phyloP scores from a whole-genome alignment of 2,329 filamentous ascomycete species.

The Reticulascus tulasneorum region DNA sequence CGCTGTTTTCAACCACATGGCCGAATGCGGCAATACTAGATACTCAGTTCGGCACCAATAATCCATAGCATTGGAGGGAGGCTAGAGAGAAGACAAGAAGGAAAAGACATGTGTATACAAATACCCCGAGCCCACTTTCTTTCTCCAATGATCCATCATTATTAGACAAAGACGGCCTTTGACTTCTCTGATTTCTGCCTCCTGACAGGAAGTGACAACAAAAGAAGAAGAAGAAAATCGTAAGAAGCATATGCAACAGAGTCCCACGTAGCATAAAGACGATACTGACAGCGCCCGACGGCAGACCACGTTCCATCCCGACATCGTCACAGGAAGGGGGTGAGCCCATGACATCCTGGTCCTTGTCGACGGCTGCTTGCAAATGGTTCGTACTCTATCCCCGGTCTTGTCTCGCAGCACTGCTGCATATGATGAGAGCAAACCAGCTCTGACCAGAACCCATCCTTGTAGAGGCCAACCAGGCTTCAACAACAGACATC shows the following conservation, averaged over 20 bases:
- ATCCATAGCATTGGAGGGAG: slow-evolving; percentile 12
- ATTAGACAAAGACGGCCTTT: slow-evolving; percentile 3
- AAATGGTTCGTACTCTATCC: slow-evolving; percentile 6
- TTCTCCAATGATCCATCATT: slow-evolving; percentile 4
- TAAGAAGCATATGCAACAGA: too few species aligned
- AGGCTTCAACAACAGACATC: neutral
- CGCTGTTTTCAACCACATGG: slow-evolving; percentile 12
- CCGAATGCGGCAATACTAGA: slow-evolving; percentile 18
- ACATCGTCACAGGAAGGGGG: neutral
- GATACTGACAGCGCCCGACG: too few species aligned
- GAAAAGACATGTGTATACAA: slow-evolving; percentile 9
- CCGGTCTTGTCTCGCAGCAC: slow-evolving; percentile 7
- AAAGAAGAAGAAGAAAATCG: too few species aligned
- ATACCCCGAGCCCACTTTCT: neutral
- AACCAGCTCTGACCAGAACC: neutral
- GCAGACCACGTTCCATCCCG: too few species aligned
- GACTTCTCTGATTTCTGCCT: slow-evolving; percentile 2
- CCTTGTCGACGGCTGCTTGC: slow-evolving; percentile 13
- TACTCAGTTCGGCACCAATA: slow-evolving; percentile 15
- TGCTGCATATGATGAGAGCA: slow-evolving; percentile 2
- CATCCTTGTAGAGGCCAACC: too few species aligned
- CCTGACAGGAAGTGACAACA: too few species aligned
- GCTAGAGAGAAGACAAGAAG: slow-evolving; percentile 5
- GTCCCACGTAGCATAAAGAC: too few species aligned
- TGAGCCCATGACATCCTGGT: too few species aligned